Evolutionary conservation across 805 yeast genomes (phyloP), one percentile per base, ranked within the genome.

Genomic region (Blastobotrys mokoenaii): DNA sequence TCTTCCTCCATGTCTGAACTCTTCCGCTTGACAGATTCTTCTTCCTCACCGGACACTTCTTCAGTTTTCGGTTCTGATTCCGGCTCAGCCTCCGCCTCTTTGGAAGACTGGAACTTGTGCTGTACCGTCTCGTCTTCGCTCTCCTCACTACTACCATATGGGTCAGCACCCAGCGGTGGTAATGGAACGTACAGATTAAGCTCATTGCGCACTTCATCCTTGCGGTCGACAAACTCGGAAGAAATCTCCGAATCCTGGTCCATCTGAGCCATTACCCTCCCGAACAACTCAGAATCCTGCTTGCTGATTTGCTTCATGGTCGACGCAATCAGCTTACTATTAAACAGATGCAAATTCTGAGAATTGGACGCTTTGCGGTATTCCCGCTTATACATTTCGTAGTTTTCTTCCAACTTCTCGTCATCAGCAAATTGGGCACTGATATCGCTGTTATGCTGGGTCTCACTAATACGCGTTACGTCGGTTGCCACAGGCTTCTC

Each of bases 101-200:
- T 33, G 4, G 47, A 45, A 1, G 39, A 17, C 16, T n/a, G 18
- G 22, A 15, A n/a, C 16, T 34, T 17, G 5, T 34, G 20, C 10
- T 34, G 20, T 17, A 16, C 30, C 14, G 8, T n/a, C 3, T 43
- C 43, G 20, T 31, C 44, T 3, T 35, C 34, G 22, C 16, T 30
- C 36, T 30, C 25, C 17, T 25, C 41, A 4, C 22, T 16, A 5
- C 10, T 20, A 20, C 30, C 22, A 11, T 20, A 20, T 20, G 40
- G 30, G 3, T 37, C 40, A 14, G 40, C 40, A 8, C 22, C 15
- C 29, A 41, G 32, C 18, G 39, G 45, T 12, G 18, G 43, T 15
- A 32, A 25, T 31, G 49, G 51, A 31, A 27, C 29, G 18, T 40
- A 35, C 15, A 47, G 46, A 4, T 38, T 34, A 12, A 46, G 37